Evolutionary conservation across 2,329 filamentous ascomycete species (phyloP).

Genomic region (Periconia sp.): DNA sequence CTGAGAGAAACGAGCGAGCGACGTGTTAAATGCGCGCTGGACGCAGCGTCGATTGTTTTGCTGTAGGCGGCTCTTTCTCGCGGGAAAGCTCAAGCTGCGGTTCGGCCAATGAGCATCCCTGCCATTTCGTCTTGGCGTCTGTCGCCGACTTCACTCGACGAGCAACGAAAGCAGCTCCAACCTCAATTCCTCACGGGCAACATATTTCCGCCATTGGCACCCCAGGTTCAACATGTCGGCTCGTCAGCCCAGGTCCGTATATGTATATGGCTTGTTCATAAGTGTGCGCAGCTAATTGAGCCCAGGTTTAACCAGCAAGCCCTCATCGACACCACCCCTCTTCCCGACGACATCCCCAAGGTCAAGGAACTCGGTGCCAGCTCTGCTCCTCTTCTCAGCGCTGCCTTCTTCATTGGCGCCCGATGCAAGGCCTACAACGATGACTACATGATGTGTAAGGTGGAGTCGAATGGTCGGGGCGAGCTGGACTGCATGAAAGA

Average conservation of each 20-base stretch:
- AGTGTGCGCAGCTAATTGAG: slow-evolving; percentile 25
- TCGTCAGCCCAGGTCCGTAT: slow-evolving; percentile 63
- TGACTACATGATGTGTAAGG: slow-evolving; percentile 99
- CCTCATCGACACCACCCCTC: slow-evolving; percentile 94
- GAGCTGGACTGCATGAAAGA: slow-evolving; percentile 97
- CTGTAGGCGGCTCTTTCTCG: not conserved
- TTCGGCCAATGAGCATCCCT: slow-evolving; percentile 13
- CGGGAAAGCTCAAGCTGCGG: slow-evolving; percentile 2
- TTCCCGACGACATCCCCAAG: slow-evolving; percentile 88
- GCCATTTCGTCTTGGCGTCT: slow-evolving; percentile 10
- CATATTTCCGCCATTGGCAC: slow-evolving; percentile 45
- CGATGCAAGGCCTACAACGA: slow-evolving; percentile 96
- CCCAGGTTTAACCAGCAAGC: slow-evolving; percentile 89
- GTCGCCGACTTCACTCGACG: not conserved
- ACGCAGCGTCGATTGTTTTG: not conserved
- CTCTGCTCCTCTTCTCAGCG: slow-evolving; percentile 89
- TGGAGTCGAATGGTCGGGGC: slow-evolving; percentile 85
- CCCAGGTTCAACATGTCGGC: slow-evolving; percentile 61
- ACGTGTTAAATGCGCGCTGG: not conserved
- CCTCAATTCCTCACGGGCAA: slow-evolving; percentile 23
- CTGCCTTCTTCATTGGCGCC: slow-evolving; percentile 95
- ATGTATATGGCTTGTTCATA: slow-evolving; percentile 9
- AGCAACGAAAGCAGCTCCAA: not conserved
- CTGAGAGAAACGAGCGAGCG: not conserved
- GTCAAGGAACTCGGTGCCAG: slow-evolving; percentile 93